Evolutionary conservation across 1,284 basidiomycete species (phyloP).

Genomic region (Trichosporon sp.): DNA sequence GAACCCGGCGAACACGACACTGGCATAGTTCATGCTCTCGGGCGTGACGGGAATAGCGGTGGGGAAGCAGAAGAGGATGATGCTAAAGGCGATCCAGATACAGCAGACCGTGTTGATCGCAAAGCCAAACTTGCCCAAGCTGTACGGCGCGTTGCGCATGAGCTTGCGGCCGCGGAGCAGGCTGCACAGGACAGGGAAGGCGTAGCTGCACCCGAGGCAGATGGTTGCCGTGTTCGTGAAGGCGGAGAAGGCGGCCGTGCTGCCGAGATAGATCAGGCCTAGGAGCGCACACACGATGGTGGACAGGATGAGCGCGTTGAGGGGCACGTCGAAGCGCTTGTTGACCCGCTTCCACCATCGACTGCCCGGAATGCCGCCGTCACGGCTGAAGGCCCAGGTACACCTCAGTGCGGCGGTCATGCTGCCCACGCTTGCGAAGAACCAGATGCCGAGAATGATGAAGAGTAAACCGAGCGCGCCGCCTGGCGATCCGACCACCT

Average conservation of each 20-base stretch:
- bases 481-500: conserved; percentile 46
- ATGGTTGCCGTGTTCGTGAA: conserved; percentile 43
- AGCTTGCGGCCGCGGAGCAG: conserved; percentile 41
- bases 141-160: conserved; percentile 37
- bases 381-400: conserved; percentile 43
- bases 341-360: conserved; percentile 41
- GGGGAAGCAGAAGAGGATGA: conserved; percentile 23
- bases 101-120: conserved; percentile 35
- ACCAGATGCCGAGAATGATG: conserved; percentile 50
- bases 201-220: conserved; percentile 42
- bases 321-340: conserved; percentile 42
- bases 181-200: conserved; percentile 46
- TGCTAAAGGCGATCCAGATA: conserved; percentile 19
- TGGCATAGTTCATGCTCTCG: conserved; percentile 50
- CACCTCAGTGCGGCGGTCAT: conserved; percentile 36
- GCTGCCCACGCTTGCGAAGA: conserved; percentile 50
- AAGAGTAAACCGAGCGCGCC: conserved; percentile 51
- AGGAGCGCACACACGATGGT: conserved; percentile 48
- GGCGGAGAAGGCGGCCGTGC: conserved; percentile 44
- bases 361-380: conserved; percentile 48
- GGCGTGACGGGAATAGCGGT: conserved; percentile 34
- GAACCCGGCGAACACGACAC: conserved; percentile 60
- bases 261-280: conserved; percentile 46
- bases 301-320: conserved; percentile 46
- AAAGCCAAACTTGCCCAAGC: conserved; percentile 44